phyloP scores from a whole-genome alignment of 352 stramenopile species.

The Pythium biforme region DNA sequence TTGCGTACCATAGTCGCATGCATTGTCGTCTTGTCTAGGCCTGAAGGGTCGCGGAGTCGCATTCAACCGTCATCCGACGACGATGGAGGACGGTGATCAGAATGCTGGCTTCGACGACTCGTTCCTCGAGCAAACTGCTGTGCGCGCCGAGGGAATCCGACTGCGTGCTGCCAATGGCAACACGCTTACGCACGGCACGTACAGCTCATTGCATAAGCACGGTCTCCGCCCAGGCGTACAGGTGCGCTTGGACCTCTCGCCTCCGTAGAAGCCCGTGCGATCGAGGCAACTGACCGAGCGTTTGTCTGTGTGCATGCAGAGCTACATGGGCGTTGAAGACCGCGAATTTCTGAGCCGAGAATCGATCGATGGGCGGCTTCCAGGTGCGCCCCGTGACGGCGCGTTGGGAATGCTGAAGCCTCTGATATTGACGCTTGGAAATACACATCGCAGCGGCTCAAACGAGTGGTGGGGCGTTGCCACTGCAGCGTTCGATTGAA shows the following conservation, averaged over 20 bases:
- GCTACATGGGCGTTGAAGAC: slow-evolving; percentile 45
- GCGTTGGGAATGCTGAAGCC: no score
- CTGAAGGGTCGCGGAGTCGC: neutral
- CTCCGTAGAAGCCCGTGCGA: neutral
- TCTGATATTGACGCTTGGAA: no score
- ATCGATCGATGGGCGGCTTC: slow-evolving; percentile 29
- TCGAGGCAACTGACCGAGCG: neutral
- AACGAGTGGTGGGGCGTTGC: slow-evolving; percentile 34
- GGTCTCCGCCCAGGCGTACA: slow-evolving; percentile 4
- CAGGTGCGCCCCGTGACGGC: slow-evolving; percentile 23
- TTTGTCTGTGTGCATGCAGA: slow-evolving; percentile 26
- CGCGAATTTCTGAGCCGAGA: slow-evolving; percentile 43
- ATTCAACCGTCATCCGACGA: neutral
- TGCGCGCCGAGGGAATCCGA: slow-evolving; percentile 31
- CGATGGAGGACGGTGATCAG: slow-evolving; percentile 17
- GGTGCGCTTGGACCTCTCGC: neutral
- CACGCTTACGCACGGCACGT: slow-evolving; percentile 38
- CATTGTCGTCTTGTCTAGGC: neutral
- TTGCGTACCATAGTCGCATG: neutral
- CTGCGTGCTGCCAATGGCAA: slow-evolving; percentile 43
- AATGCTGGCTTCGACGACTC: slow-evolving; percentile 3
- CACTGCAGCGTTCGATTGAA: slow-evolving; percentile 54
- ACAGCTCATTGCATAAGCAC: slow-evolving; percentile 30
- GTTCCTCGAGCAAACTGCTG: neutral
- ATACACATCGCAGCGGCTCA: slow-evolving; percentile 26